Evolutionary conservation across 163 green algal genomes (phyloP).

Genomic region (Scenedesmus sp.): DNA sequence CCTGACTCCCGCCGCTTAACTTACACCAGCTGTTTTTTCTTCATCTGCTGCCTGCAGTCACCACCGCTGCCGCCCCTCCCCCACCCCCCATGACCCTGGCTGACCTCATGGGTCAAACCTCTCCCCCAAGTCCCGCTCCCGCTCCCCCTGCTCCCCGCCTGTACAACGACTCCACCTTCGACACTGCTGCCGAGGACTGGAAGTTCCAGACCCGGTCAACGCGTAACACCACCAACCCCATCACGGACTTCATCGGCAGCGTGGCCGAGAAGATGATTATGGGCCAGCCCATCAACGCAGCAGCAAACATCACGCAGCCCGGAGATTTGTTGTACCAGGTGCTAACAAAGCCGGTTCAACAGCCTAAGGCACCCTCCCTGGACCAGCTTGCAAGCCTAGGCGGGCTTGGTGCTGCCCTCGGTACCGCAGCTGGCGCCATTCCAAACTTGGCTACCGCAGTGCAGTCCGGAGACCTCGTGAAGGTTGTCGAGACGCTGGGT

Average conservation of each 20-base stretch:
- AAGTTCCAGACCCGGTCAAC: constrained; percentile 4
- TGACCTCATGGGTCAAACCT: neutral
- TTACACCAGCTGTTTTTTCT: no score
- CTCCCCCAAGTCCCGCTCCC: constrained; percentile 6
- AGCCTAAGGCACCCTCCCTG: neutral
- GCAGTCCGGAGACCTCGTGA: neutral
- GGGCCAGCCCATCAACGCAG: neutral
- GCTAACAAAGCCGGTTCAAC: constrained; percentile 9
- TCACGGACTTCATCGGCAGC: constrained; percentile 37
- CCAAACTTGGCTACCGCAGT: constrained; percentile 9
- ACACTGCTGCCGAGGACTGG: constrained; percentile 9
- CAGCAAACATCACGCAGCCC: neutral
- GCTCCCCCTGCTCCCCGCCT: constrained; percentile 15
- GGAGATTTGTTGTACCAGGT: constrained; percentile 45
- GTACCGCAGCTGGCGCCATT: constrained; percentile 10
- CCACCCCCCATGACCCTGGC: constrained; percentile 8
- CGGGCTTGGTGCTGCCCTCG: neutral
- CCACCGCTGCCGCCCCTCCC: neutral
- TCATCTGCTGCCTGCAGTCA: constrained; percentile 15
- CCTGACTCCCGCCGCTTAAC: neutral
- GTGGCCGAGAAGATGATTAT: constrained; percentile 34
- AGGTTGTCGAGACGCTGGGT: neutral
- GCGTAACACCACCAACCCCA: constrained; percentile 1
- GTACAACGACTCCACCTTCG: constrained; percentile 24
- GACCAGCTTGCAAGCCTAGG: neutral